Base-by-base conservation (phyloP, 1,284 basidiomycete genomes). In the Puccinia hordei region DNA sequence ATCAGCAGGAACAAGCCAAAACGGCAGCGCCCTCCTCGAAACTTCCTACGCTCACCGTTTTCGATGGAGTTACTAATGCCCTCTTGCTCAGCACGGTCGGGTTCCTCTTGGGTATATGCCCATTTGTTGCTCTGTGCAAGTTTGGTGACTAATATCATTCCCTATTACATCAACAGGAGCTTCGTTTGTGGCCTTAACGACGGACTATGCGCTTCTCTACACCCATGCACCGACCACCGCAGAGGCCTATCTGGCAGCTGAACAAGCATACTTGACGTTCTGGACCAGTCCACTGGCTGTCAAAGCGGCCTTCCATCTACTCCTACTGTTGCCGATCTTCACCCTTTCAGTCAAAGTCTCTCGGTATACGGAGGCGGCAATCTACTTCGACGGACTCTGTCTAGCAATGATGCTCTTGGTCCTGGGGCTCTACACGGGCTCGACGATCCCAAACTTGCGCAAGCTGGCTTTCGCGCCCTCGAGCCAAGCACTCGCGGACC, bases 341-440 rank as follows among this genome's bases (percentile, higher is more conserved):
- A 79, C 68, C 10, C 55, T 79, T 35, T 61, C 66, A 24, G 17
- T 79, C 38, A 61, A 51, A 19, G 22, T 79, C 0, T 35, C 77
- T 15, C 65, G 53, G 27, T 79, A 79, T 27, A 72, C 77, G 17
- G 77, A 79, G 61, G 66, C 77, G 5, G 77, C 77, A 24, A 35
- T 79, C 19, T 79, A 79, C 68, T 79, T 79, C 38, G 77, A 79
- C 46, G 77, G 77, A 6, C 19, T 79, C 15, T 61, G 55, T 53
- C 55, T 79, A 6, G 68, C 22, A 30, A 30, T 72, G 27, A 57
- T 68, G 24, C 53, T 79, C 27, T 24, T 72, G 17, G 68, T 79
- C 12, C 38, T 79, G 30, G 77, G 68, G 13, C 68, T 79, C n/a
- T 79, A 79, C 35, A 72, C 77, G 10, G 77, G 77, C 35, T 79